These are phyloP conservation scores for Sphaerulina populicola DNA, from an alignment of 2,329 filamentous ascomycete species.

Conservation along the genomic window DNA sequence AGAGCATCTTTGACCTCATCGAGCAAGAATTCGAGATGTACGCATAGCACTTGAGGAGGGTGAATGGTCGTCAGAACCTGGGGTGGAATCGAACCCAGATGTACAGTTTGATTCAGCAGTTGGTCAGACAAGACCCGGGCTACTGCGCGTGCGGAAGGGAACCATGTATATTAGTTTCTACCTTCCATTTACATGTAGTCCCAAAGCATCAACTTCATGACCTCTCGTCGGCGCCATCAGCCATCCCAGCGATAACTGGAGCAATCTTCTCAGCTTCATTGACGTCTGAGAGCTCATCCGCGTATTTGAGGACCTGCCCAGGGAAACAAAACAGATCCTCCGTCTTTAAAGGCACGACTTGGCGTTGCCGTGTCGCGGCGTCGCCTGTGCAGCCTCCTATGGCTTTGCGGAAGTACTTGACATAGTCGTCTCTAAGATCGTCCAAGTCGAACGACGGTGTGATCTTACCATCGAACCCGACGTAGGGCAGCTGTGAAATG, in stretches of 20 bases:
- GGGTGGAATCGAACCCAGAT: too few species aligned
- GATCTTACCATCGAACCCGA: slow-evolving; percentile 57
- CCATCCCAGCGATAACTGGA: slow-evolving; percentile 6
- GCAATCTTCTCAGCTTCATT: slow-evolving; percentile 7
- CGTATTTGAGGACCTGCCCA: slow-evolving; percentile 24
- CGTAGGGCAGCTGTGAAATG: slow-evolving; percentile 46
- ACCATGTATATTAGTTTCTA: too few species aligned
- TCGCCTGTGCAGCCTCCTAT: slow-evolving; percentile 58
- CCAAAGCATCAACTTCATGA: too few species aligned
- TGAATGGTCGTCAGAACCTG: too few species aligned
- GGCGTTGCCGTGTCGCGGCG: slow-evolving; percentile 29
- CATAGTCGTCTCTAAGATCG: slow-evolving; percentile 46
- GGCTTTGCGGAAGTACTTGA: slow-evolving; percentile 50
- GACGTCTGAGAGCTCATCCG: slow-evolving; percentile 12
- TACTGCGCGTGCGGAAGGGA: too few species aligned
- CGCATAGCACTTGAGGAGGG: too few species aligned
- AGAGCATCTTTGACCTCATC: too few species aligned
- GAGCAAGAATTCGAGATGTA: too few species aligned
- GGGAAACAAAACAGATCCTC: slow-evolving; percentile 59
- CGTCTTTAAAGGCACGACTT: slow-evolving; percentile 34
- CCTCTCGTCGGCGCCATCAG: background rate
- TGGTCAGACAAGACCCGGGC: too few species aligned
- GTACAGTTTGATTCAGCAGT: too few species aligned
- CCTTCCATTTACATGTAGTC: too few species aligned
- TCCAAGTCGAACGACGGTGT: slow-evolving; percentile 37